Percentiles rank a stretch among this genome's conserved stretches.
phyloP scores from a whole-genome alignment of 306 rosid genomes.

The Calophaca sinica region DNA sequence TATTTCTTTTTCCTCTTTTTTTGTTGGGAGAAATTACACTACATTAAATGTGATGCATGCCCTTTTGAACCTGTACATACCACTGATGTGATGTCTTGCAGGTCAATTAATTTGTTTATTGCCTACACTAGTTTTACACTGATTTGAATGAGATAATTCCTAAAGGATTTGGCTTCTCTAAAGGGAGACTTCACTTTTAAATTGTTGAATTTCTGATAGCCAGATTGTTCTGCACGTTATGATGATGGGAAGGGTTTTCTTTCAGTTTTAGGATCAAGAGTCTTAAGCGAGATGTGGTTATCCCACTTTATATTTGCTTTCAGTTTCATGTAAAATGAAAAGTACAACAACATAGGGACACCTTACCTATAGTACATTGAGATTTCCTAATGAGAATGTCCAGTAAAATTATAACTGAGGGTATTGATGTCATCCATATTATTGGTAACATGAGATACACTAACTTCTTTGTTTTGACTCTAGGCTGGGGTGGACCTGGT shows the following conservation, averaged over 20 bases:
- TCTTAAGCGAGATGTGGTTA: neutral
- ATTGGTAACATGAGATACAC: constrained; percentile 15
- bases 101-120: neutral
- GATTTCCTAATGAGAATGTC: constrained; percentile 28
- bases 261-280: constrained; percentile 4
- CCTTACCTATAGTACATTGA: neutral
- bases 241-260: constrained; percentile 1
- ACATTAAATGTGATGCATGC: neutral
- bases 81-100: neutral
- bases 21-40: neutral
- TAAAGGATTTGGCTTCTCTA: neutral
- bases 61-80: constrained; percentile 6
- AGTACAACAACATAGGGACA: too few species aligned
- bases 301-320: constrained; percentile 1
- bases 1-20: neutral
- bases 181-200: neutral
- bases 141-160: neutral
- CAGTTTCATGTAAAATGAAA: neutral
- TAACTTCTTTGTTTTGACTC: constrained; percentile 38
- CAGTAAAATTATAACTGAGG: constrained; percentile 34
- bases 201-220: neutral
- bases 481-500: constrained; percentile 98
- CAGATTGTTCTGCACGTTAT: neutral
- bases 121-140: neutral
- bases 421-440: constrained; percentile 19